phyloP scores from a whole-genome alignment of 495 filamentous ascomycete genomes.

The Geopyxis carbonaria region DNA sequence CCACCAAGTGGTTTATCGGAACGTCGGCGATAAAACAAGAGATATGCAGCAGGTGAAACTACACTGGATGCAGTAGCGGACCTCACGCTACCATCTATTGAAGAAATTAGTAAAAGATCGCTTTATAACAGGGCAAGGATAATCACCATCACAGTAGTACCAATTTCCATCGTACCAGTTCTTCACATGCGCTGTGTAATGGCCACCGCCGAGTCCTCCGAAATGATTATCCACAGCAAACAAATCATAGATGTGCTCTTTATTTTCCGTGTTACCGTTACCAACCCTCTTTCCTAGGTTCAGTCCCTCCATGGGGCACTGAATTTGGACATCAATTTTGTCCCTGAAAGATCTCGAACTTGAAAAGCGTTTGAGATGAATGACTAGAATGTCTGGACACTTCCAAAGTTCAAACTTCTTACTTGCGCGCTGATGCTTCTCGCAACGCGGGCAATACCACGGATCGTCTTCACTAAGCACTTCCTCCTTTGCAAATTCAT shows the following conservation, averaged over 20 bases:
- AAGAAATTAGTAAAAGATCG: conserved; percentile 19
- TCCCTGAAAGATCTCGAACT: conserved; percentile 55
- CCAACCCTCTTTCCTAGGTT: conserved; percentile 69
- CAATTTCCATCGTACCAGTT: conserved; percentile 74
- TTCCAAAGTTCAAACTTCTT: conserved; percentile 98
- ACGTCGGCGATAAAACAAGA: conserved; percentile 88
- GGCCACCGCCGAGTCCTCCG: conserved; percentile 77
- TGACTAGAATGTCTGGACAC: conserved; percentile 78
- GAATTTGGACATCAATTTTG: conserved; percentile 79
- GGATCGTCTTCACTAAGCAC: conserved; percentile 84
- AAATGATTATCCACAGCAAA: conserved; percentile 92
- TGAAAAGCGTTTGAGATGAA: conserved; percentile 91
- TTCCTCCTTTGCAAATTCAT: conserved; percentile 85
- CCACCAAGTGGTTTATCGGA: conserved; percentile 61
- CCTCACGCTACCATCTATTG: conserved; percentile 51
- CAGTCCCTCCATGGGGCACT: conserved; percentile 77
- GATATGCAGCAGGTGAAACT: conserved; percentile 60
- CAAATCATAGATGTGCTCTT: conserved; percentile 72
- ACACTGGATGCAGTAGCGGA: conserved; percentile 36
- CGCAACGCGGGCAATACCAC: conserved; percentile 93
- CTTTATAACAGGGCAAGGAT: conserved; percentile 1
- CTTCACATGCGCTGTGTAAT: conserved; percentile 87
- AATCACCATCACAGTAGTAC: conserved; percentile 91
- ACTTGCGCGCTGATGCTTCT: conserved; percentile 73
- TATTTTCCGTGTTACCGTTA: conserved; percentile 54